Conservation (phyloP, 306 rosid species). For the Quercus wislizeni region DNA sequence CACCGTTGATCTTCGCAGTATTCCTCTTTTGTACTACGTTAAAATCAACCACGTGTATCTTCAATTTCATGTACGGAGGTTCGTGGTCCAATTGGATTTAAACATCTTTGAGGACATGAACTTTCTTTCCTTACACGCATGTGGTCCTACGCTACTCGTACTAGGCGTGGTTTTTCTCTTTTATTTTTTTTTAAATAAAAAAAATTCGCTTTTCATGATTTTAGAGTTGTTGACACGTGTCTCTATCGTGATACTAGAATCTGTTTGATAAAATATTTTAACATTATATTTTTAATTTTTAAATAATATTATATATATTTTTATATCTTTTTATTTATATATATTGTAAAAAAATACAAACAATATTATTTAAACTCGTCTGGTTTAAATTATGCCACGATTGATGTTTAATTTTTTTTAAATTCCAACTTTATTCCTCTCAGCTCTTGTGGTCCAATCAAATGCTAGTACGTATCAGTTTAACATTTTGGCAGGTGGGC, state of each 20-base stretch:
- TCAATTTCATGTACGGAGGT: background rate
- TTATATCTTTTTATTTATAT: no score
- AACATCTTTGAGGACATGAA: conserved; percentile 2
- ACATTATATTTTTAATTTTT: no score
- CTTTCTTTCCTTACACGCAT: conserved; percentile 42
- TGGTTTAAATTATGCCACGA: background rate
- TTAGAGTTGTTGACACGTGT: conserved; percentile 18
- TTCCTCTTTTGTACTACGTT: background rate
- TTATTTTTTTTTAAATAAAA: background rate
- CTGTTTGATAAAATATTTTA: no score
- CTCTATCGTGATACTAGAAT: background rate
- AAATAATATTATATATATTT: no score
- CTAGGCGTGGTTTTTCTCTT: background rate
- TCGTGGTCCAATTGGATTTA: conserved; percentile 24
- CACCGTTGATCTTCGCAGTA: conserved; percentile 7
- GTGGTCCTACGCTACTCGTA: conserved; percentile 10
- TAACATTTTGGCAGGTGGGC: conserved; percentile 3
- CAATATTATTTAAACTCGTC: no score
- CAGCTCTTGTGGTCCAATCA: conserved; percentile 38
- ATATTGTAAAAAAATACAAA: no score
- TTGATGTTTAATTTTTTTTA: background rate
- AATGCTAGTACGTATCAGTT: conserved; percentile 20
- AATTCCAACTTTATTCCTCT: conserved; percentile 18
- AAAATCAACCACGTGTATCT: conserved; percentile 27
- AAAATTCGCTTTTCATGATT: background rate